phyloP scores from a whole-genome alignment of 2,329 filamentous ascomycete genomes.

The Myrmaecium sp. region DNA sequence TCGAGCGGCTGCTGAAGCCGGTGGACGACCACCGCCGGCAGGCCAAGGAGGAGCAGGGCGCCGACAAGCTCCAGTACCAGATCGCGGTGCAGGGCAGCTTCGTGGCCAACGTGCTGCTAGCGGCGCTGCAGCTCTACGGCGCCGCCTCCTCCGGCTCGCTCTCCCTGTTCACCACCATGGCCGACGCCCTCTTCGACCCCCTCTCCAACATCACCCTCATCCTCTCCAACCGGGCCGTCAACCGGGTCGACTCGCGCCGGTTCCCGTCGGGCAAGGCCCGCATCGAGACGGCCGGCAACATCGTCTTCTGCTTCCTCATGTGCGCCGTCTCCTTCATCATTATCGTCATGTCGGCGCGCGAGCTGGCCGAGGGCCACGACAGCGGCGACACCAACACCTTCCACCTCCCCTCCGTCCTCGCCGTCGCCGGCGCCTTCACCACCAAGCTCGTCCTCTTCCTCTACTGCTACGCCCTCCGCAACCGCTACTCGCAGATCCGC shows the following conservation, averaged over 20 bases:
- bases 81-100: slow-evolving; percentile 55
- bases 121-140: slow-evolving; percentile 72
- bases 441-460: slow-evolving; percentile 75
- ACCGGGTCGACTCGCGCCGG: slow-evolving; percentile 64
- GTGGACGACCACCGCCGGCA: slow-evolving; percentile 80
- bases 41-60: slow-evolving; percentile 61
- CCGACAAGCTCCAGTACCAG: slow-evolving; percentile 62
- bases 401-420: slow-evolving; percentile 68
- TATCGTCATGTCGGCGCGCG: slow-evolving; percentile 68
- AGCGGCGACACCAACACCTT: slow-evolving; percentile 42
- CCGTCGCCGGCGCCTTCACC: slow-evolving; percentile 64
- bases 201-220: slow-evolving; percentile 78
- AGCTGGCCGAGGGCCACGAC: slow-evolving; percentile 42
- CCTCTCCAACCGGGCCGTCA: slow-evolving; percentile 72
- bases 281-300: slow-evolving; percentile 90
- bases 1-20: slow-evolving; percentile 76
- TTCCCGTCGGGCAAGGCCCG: slow-evolving; percentile 89
- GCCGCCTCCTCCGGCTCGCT: slow-evolving; percentile 78
- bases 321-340: slow-evolving; percentile 79
- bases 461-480: slow-evolving; percentile 81
- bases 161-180: slow-evolving; percentile 94
- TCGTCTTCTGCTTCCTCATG: slow-evolving; percentile 94
- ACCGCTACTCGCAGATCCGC: slow-evolving; percentile 79
- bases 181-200: slow-evolving; percentile 86
- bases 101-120: slow-evolving; percentile 62